Evolutionary conservation across 139 green algal genomes (phyloP).

Genomic region (Spirogloea muscicola): DNA sequence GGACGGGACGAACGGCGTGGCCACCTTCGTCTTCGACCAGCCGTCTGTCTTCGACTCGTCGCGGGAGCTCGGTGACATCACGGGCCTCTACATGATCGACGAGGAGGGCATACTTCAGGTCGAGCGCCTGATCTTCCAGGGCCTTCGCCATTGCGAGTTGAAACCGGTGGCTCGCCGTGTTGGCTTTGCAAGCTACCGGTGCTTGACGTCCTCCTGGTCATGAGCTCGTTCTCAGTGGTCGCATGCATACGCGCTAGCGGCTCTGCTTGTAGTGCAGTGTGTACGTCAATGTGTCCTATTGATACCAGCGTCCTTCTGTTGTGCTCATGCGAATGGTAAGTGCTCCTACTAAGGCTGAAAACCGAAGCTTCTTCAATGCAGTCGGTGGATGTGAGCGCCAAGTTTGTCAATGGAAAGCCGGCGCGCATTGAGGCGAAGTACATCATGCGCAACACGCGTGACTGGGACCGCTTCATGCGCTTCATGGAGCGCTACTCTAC

Average conservation of each 20-base stretch:
- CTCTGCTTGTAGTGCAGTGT: no score
- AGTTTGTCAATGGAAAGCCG: slow-evolving; percentile 90
- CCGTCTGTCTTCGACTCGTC: slow-evolving; percentile 87
- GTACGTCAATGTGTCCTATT: no score
- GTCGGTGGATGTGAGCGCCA: slow-evolving; percentile 94
- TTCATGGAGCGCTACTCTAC: slow-evolving; percentile 98
- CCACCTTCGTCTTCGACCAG: slow-evolving; percentile 85
- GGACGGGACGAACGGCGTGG: slow-evolving; percentile 78
- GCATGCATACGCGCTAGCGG: no score
- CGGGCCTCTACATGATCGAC: slow-evolving; percentile 92
- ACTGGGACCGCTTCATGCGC: slow-evolving; percentile 94
- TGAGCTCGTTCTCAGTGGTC: no score
- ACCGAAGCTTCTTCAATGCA: slow-evolving; percentile 52
- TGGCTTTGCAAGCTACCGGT: no score
- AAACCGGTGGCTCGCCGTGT: no score
- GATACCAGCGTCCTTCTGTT: no score
- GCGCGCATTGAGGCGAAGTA: slow-evolving; percentile 70
- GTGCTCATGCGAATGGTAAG: no score
- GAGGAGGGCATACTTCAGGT: slow-evolving; percentile 67
- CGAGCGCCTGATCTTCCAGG: no score
- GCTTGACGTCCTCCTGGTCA: no score
- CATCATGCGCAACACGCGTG: slow-evolving; percentile 67
- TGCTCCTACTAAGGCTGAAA: no score
- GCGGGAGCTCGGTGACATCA: slow-evolving; percentile 83
- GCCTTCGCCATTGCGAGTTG: no score